Conservation (phyloP, 495 filamentous ascomycete species). For the Cercophora scortea region DNA sequence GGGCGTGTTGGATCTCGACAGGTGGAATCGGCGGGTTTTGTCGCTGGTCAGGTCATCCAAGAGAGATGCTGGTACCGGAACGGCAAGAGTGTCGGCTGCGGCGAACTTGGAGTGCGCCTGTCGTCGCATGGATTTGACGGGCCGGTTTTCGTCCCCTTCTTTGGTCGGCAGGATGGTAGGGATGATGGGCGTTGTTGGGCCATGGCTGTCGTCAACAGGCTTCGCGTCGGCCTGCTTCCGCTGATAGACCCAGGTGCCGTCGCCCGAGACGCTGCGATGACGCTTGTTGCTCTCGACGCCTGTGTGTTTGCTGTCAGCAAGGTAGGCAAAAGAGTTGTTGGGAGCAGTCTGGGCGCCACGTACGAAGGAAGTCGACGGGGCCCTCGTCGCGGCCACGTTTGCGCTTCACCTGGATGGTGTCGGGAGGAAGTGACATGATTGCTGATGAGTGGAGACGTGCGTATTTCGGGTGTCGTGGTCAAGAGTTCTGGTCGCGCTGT, state of each 20-base stretch:
- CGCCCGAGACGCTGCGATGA: slow-evolving; percentile 23
- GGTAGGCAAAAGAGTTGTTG: too few relatives aligned
- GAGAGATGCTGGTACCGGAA: background rate
- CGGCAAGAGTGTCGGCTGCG: background rate
- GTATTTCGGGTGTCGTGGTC: too few relatives aligned
- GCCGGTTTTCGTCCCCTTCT: slow-evolving; percentile 19
- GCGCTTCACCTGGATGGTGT: slow-evolving; percentile 46
- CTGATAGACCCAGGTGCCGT: slow-evolving; percentile 33
- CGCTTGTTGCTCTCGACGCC: slow-evolving; percentile 30
- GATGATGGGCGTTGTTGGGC: background rate
- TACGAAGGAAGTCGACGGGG: slow-evolving; percentile 46
- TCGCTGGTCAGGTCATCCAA: background rate
- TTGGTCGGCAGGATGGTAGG: slow-evolving; percentile 19
- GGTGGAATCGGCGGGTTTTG: slow-evolving; percentile 34
- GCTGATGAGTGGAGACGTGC: too few relatives aligned
- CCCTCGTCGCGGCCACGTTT: slow-evolving; percentile 43
- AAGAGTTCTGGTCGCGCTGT: too few relatives aligned
- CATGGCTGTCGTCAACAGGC: slow-evolving; percentile 3
- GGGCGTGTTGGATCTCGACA: slow-evolving; percentile 28
- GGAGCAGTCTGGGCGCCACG: slow-evolving; percentile 8
- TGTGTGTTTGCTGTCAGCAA: background rate
- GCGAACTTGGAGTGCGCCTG: background rate
- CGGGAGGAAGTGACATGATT: slow-evolving; percentile 43
- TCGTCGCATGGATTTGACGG: slow-evolving; percentile 8
- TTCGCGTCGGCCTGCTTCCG: slow-evolving; percentile 21